Conservation (phyloP, 2,329 filamentous ascomycete genomes). For the Arachnomyces sp. region DNA sequence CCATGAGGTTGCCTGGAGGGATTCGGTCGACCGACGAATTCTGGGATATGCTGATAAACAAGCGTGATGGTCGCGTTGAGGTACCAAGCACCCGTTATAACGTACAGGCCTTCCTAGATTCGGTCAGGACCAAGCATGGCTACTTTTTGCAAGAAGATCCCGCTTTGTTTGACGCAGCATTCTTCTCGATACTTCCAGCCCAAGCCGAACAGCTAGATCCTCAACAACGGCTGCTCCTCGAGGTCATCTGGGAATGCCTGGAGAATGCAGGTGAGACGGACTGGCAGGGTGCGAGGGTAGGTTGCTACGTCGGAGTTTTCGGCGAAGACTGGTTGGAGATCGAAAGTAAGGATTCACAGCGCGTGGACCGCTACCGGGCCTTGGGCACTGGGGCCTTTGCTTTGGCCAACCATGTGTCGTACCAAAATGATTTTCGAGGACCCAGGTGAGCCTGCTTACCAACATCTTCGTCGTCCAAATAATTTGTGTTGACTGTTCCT, state of each 20-base stretch:
- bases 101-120: constrained; percentile 5
- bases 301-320: constrained; percentile 24
- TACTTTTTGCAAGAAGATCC: constrained; percentile 25
- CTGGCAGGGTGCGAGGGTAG: constrained; percentile 21
- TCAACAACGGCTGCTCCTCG: constrained; percentile 26
- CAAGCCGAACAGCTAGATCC: constrained; percentile 25
- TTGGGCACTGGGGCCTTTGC: constrained; percentile 7
- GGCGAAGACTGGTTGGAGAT: constrained; percentile 18
- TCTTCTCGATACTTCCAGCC: constrained; percentile 22
- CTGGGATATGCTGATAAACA: constrained; percentile 9
- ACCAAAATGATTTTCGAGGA: constrained; percentile 18
- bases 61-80: constrained; percentile 3
- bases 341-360: constrained; percentile 8
- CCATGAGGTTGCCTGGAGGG: constrained; percentile 10
- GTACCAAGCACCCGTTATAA: constrained; percentile 13
- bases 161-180: constrained; percentile 21
- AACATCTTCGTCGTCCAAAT: neutral
- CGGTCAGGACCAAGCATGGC: constrained; percentile 8
- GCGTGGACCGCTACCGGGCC: constrained; percentile 2
- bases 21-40: constrained; percentile 2
- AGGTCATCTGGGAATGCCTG: constrained; percentile 26
- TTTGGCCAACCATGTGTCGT: constrained; percentile 14
- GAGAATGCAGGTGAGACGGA: constrained; percentile 24
- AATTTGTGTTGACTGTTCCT: neutral
- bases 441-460: constrained; percentile 8